Evolutionary conservation across 805 yeast genomes (phyloP), one percentile per base, ranked within the genome.

Genomic region (Saturnispora bothae): DNA sequence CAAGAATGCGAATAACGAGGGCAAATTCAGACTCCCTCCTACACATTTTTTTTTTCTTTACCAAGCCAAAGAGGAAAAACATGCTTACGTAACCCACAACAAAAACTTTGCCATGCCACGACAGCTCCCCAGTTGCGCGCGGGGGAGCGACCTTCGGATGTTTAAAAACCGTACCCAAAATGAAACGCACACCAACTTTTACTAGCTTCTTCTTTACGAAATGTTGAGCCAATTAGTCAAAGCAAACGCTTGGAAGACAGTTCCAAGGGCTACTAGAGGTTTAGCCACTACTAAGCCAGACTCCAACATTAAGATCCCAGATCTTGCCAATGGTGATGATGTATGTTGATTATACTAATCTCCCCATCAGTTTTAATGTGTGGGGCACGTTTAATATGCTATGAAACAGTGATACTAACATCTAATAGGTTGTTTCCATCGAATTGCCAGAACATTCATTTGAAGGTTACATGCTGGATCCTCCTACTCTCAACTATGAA

Each of bases 401-500:
- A n/a, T n/a, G n/a, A n/a, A n/a, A n/a, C n/a, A 34, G 53, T 51
- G 43, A 38, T 56, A 44, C 39, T 37, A 33, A 36, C 40, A 40
- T n/a, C 14, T 5, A 6, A 25, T 14, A 36, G 39, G 47, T 51
- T 28, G 61, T 62, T 29, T 40, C 45, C 31, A 72, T 83, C 49
- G 71, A 73, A 14, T 71, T 89, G 46, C 94, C 94, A 45, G 86
- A 78, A 38, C 61, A 73, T 40, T 78, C 95, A 7, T 92, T 85
- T 59, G 92, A 83, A 63, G 81, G 85, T 39, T 92, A 86, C 70
- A 68, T 79, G 64, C 60, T 92, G 48, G 78, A 72, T 19, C 69
- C 71, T 18, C 96, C 96, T 38, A 71, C 71, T 35, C 66, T 82
- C 54, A 63, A 68, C 38, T 80, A 82, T 60, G 79, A 78, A 63